These are phyloP conservation scores for Globisporangium splendens DNA, from an alignment of 352 stramenopile genomes.

Conservation along the genomic window DNA sequence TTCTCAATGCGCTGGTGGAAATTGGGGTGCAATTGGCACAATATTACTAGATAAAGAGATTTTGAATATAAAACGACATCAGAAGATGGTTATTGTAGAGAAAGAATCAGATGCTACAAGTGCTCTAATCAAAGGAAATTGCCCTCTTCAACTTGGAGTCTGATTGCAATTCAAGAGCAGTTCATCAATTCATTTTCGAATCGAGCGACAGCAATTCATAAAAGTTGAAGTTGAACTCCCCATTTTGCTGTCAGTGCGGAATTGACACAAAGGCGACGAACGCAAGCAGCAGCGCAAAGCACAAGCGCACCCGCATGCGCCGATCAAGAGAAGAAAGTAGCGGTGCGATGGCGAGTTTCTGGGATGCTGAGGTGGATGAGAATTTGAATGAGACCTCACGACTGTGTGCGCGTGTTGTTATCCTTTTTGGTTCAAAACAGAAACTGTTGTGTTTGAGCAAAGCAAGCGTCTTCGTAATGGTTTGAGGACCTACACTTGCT, in stretches of 20 bases:
- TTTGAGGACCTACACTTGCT: neutral
- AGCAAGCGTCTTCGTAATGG: constrained; percentile 4
- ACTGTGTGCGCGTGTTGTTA: neutral
- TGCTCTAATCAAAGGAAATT: too few relatives aligned
- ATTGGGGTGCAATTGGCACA: neutral
- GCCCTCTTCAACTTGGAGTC: too few relatives aligned
- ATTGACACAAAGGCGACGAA: neutral
- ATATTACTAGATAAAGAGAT: too few relatives aligned
- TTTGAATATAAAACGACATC: too few relatives aligned
- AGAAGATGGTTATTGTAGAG: too few relatives aligned
- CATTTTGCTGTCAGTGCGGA: constrained; percentile 5
- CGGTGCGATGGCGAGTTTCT: neutral
- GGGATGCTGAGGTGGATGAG: too few relatives aligned
- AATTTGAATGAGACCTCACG: neutral
- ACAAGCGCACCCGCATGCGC: neutral
- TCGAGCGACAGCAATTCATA: neutral
- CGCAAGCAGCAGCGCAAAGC: neutral
- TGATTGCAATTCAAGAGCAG: neutral
- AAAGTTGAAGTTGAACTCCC: constrained; percentile 3
- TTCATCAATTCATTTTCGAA: constrained; percentile 10
- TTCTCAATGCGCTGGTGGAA: constrained; percentile 28
- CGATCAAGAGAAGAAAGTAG: neutral
- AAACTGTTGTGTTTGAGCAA: constrained; percentile 1
- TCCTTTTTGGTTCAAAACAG: neutral
- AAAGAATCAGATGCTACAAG: too few relatives aligned